Evolutionary conservation across 768 basidiomycete genomes (phyloP).

Genomic region (Rhodotorula toruloides): DNA sequence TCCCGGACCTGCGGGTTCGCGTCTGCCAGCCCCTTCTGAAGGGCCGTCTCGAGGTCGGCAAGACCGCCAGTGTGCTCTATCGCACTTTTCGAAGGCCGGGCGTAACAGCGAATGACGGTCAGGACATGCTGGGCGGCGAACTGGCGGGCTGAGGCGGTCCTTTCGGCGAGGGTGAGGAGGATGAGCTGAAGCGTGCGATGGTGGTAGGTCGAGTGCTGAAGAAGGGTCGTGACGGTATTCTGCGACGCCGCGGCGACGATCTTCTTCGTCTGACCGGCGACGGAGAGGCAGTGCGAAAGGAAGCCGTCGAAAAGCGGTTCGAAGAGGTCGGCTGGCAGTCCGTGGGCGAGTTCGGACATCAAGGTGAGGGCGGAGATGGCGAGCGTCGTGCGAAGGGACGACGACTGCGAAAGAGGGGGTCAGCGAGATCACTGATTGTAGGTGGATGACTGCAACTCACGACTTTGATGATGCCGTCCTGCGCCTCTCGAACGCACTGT

Average conservation of each 20-base stretch:
- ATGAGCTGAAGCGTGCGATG: conserved; percentile 65
- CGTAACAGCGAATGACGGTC: conserved; percentile 69
- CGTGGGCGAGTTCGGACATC: conserved; percentile 65
- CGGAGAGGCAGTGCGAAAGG: conserved; percentile 68
- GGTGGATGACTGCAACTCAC: conserved; percentile 51
- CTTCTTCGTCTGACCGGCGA: conserved; percentile 90
- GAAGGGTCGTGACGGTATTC: conserved; percentile 60
- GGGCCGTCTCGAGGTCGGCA: conserved; percentile 65
- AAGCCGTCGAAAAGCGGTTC: conserved; percentile 76
- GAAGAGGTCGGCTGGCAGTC: conserved; percentile 57
- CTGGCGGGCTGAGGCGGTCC: conserved; percentile 65
- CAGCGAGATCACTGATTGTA: neutral
- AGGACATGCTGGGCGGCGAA: conserved; percentile 60
- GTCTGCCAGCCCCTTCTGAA: conserved; percentile 71
- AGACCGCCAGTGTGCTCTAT: conserved; percentile 66
- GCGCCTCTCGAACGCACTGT: conserved; percentile 66
- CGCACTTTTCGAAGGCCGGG: conserved; percentile 56
- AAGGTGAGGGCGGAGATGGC: conserved; percentile 69
- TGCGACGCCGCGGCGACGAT: conserved; percentile 83
- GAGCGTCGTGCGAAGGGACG: conserved; percentile 86
- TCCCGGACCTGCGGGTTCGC: conserved; percentile 74
- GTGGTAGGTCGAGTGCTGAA: conserved; percentile 64
- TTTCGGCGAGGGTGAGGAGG: conserved; percentile 67
- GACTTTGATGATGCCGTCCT: conserved; percentile 77
- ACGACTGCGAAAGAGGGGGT: conserved; percentile 55